Conservation (phyloP, 192 early-diverging fungal species). For the Umbelopsis vinacea region DNA sequence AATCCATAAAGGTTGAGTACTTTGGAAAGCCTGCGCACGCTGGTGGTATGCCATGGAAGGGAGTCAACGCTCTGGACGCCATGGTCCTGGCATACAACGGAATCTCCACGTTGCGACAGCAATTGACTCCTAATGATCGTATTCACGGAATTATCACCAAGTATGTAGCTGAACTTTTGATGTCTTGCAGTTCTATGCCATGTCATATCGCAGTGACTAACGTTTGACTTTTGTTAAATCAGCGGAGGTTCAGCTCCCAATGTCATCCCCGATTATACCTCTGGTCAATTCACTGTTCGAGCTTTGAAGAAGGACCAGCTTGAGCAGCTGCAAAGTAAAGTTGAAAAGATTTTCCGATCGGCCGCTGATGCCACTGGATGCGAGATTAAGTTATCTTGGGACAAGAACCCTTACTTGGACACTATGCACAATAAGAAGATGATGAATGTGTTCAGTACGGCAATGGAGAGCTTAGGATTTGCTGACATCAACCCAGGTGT, state of each 20-base stretch:
- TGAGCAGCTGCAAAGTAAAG: slow-evolving; percentile 41
- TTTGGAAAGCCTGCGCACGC: slow-evolving; percentile 70
- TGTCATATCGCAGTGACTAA: background rate
- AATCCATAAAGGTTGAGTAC: slow-evolving; percentile 45
- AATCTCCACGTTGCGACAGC: slow-evolving; percentile 65
- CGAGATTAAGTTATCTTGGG: slow-evolving; percentile 50
- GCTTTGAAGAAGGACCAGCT: slow-evolving; percentile 50
- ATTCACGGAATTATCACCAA: background rate
- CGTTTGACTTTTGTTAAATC: background rate
- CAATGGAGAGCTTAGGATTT: slow-evolving; percentile 28
- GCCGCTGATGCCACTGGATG: slow-evolving; percentile 66
- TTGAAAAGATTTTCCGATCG: slow-evolving; percentile 52
- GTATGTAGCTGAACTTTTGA: background rate
- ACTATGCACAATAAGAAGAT: slow-evolving; percentile 54
- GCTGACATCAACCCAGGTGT: slow-evolving; percentile 28
- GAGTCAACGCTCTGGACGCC: slow-evolving; percentile 77
- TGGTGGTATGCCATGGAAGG: slow-evolving; percentile 68
- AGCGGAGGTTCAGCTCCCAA: slow-evolving; percentile 23
- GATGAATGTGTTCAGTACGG: slow-evolving; percentile 23
- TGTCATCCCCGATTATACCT: slow-evolving; percentile 65
- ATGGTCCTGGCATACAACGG: slow-evolving; percentile 60
- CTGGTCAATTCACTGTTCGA: slow-evolving; percentile 55
- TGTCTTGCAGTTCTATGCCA: background rate
- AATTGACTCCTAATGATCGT: slow-evolving; percentile 58
- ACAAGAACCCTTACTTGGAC: slow-evolving; percentile 54